Conservation (phyloP, 2,329 filamentous ascomycete species). For the Metarhizium brunneum region DNA sequence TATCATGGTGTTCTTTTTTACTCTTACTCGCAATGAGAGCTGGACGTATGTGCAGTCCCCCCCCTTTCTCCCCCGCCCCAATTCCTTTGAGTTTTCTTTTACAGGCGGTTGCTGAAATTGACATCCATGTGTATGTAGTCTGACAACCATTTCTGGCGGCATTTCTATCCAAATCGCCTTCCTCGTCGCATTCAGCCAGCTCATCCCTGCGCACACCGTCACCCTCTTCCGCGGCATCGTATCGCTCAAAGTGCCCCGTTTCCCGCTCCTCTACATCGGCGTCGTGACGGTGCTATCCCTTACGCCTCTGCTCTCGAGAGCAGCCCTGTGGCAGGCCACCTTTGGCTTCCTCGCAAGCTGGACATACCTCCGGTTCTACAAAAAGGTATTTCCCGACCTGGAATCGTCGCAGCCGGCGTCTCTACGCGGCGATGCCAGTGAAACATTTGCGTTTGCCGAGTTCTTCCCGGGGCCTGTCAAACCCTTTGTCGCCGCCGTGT, state of each 20-base stretch:
- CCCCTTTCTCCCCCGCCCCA: too few species aligned
- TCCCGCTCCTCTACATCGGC: slow-evolving; percentile 65
- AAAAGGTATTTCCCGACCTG: slow-evolving; percentile 61
- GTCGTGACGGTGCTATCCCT: slow-evolving; percentile 56
- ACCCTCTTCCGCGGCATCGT: slow-evolving; percentile 83
- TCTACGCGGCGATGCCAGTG: slow-evolving; percentile 83
- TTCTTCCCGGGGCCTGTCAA: slow-evolving; percentile 87
- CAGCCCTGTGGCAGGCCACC: slow-evolving; percentile 69
- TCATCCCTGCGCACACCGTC: slow-evolving; percentile 93
- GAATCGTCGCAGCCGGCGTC: slow-evolving; percentile 50
- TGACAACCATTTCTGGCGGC: slow-evolving; percentile 79
- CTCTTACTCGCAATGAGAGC: slow-evolving; percentile 54
- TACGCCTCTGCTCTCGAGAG: slow-evolving; percentile 53
- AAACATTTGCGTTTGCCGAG: slow-evolving; percentile 91
- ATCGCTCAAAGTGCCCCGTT: slow-evolving; percentile 73
- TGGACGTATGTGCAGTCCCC: slow-evolving; percentile 51
- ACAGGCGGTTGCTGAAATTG: background rate
- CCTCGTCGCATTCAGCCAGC: slow-evolving; percentile 94
- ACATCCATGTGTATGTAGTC: slow-evolving; percentile 30
- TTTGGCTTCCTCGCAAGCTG: slow-evolving; percentile 82
- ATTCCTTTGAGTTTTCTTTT: background rate
- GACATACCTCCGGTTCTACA: slow-evolving; percentile 96
- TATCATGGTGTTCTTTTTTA: slow-evolving; percentile 64
- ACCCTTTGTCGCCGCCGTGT: slow-evolving; percentile 64
- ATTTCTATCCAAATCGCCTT: slow-evolving; percentile 87